Evolutionary conservation across 1,139 yeast species (phyloP).

Genomic region (Candida glucosophila): DNA sequence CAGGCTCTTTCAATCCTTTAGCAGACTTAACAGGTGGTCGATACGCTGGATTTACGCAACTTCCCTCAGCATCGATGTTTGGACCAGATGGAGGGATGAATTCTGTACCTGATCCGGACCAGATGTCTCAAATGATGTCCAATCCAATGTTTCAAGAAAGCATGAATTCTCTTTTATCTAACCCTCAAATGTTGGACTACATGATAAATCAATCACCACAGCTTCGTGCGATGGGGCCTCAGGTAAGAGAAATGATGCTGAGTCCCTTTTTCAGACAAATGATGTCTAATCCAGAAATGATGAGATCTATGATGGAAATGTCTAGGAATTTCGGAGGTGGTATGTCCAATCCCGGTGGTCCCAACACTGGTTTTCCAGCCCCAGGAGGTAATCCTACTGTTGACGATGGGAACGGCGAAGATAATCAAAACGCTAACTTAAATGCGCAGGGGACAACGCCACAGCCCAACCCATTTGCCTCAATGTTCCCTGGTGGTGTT

Average conservation of each 20-base stretch:
- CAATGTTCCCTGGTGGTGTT: constrained; percentile 31
- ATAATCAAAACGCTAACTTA: constrained; percentile 8
- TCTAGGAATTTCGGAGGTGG: constrained; percentile 42
- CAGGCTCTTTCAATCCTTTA: constrained; percentile 80
- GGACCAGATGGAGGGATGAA: constrained; percentile 94
- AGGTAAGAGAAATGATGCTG: constrained; percentile 77
- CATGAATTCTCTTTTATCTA: constrained; percentile 68
- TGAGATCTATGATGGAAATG: constrained; percentile 77
- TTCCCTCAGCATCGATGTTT: constrained; percentile 84
- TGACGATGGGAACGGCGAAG: constrained; percentile 8
- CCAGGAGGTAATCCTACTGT: constrained; percentile 41
- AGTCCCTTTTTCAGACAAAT: constrained; percentile 78
- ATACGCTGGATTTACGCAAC: constrained; percentile 83
- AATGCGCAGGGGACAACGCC: constrained; percentile 4
- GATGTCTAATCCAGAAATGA: constrained; percentile 77
- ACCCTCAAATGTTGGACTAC: constrained; percentile 78
- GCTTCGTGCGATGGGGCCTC: constrained; percentile 81
- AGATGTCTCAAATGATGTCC: constrained; percentile 64
- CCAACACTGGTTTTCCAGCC: constrained; percentile 41
- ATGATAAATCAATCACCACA: constrained; percentile 81
- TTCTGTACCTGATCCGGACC: constrained; percentile 66
- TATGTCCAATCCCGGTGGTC: constrained; percentile 18
- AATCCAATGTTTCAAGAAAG: constrained; percentile 75
- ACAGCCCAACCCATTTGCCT: constrained; percentile 39
- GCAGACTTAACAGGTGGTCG: constrained; percentile 93